Evolutionary conservation across 768 basidiomycete genomes (phyloP).

Genomic region (Jaapia argillacea): DNA sequence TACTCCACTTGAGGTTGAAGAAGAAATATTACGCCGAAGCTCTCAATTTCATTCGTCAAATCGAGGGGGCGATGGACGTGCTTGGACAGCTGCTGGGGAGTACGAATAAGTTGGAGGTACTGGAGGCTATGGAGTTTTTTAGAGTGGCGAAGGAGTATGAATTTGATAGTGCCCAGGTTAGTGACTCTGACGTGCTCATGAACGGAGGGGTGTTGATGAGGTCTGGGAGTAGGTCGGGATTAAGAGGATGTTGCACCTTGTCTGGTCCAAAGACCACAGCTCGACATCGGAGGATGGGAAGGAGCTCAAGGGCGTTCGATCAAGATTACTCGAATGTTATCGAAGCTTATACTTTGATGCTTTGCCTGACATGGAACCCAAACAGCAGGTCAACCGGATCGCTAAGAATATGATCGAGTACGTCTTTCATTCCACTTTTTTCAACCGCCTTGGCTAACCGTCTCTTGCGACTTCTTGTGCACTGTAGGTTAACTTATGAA

Average conservation of each 20-base stretch:
- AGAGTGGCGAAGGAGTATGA: constrained; percentile 72
- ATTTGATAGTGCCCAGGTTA: constrained; percentile 66
- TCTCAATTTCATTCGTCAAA: constrained; percentile 65
- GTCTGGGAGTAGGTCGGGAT: constrained; percentile 55
- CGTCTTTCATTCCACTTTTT: constrained; percentile 13
- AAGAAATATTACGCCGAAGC: constrained; percentile 87
- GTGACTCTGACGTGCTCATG: constrained; percentile 6
- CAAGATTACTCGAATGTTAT: constrained; percentile 84
- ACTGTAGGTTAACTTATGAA: constrained; percentile 71
- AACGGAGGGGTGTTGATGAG: not conserved
- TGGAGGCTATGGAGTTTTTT: constrained; percentile 89
- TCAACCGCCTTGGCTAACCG: not conserved
- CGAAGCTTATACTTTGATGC: constrained; percentile 83
- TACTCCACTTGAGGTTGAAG: constrained; percentile 56
- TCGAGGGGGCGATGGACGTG: constrained; percentile 60
- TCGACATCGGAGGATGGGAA: constrained; percentile 62
- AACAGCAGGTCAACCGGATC: constrained; percentile 85
- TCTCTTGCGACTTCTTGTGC: constrained; percentile 1
- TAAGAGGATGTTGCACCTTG: constrained; percentile 92
- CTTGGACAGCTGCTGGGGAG: constrained; percentile 77
- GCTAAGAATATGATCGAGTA: constrained; percentile 97
- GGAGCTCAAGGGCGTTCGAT: constrained; percentile 82
- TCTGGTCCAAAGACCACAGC: constrained; percentile 93
- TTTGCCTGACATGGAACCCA: constrained; percentile 59
- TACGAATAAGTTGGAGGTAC: constrained; percentile 73